Evolutionary conservation across 768 basidiomycete genomes (phyloP).

Genomic region (Termitomyces sp.): DNA sequence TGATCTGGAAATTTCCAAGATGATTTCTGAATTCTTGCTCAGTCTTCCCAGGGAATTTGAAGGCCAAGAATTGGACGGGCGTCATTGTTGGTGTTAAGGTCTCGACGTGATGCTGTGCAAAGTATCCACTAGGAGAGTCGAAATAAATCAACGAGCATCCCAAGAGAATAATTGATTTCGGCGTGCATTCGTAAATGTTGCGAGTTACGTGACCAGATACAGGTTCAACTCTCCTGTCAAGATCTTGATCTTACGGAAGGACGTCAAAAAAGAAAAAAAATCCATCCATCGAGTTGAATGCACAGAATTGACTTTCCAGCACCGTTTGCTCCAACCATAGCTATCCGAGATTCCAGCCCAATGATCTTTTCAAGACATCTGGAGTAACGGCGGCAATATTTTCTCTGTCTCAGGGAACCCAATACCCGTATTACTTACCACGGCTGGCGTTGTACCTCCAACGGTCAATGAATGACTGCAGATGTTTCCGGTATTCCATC

Average conservation of each 20-base stretch:
- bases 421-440: constrained; percentile 35
- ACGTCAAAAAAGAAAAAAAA: neutral
- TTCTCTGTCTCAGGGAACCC: constrained; percentile 97
- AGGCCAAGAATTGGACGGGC: constrained; percentile 92
- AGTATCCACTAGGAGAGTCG: constrained; percentile 62
- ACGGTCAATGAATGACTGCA: constrained; percentile 97
- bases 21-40: constrained; percentile 97
- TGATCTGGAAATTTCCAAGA: constrained; percentile 96
- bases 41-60: constrained; percentile 87
- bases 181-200: constrained; percentile 87
- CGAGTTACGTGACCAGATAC: constrained; percentile 77
- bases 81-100: constrained; percentile 78
- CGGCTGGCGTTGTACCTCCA: constrained; percentile 98
- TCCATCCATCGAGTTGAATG: constrained; percentile 18
- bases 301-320: constrained; percentile 95
- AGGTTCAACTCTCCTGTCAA: constrained; percentile 82
- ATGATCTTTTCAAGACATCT: constrained; percentile 81
- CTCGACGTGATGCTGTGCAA: constrained; percentile 96
- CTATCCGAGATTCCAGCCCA: constrained; percentile 90
- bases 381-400: constrained; percentile 92
- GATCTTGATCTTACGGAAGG: constrained; percentile 73
- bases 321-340: constrained; percentile 93
- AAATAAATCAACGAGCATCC: constrained; percentile 2
- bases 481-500: constrained; percentile 90
- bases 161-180: neutral